These are phyloP conservation scores for Pythium insidiosum DNA, from an alignment of 352 stramenopile genomes.

Conservation along the genomic window DNA sequence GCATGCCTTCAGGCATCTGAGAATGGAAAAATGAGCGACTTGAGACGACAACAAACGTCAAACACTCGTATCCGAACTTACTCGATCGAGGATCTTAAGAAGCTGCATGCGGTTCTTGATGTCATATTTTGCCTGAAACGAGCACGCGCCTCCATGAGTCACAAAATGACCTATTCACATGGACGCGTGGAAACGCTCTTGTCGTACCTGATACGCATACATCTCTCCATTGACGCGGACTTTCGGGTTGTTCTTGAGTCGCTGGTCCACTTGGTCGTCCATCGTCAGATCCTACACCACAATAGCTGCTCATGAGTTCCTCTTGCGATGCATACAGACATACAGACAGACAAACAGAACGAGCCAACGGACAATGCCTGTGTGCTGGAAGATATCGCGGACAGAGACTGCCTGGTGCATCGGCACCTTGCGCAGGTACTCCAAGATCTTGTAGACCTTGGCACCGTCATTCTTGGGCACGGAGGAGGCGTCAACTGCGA, in stretches of 20 bases:
- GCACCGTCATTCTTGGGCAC: constrained; percentile 81
- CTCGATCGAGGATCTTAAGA: constrained; percentile 67
- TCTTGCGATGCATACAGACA: too few relatives aligned
- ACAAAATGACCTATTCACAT: too few relatives aligned
- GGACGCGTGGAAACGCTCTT: background rate
- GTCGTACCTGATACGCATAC: constrained; percentile 71
- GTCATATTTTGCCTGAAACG: constrained; percentile 78
- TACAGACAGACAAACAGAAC: too few relatives aligned
- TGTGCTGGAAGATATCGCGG: constrained; percentile 74
- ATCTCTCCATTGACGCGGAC: constrained; percentile 61
- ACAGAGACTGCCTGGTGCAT: constrained; percentile 71
- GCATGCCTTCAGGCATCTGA: constrained; percentile 77
- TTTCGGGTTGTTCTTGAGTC: constrained; percentile 84
- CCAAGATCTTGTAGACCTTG: constrained; percentile 85
- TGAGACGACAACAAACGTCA: too few relatives aligned
- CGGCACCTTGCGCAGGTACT: constrained; percentile 75
- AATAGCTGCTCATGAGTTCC: background rate
- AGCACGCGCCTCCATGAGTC: too few relatives aligned
- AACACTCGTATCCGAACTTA: constrained; percentile 12
- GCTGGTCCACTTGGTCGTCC: constrained; percentile 79
- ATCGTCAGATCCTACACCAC: constrained; percentile 56
- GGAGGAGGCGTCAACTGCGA: constrained; percentile 60
- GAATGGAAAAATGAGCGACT: background rate
- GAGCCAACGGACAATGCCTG: constrained; percentile 52
- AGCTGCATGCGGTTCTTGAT: constrained; percentile 80